Evolutionary conservation across 352 stramenopile genomes (phyloP), one percentile per base, ranked within the genome.

Genomic region (Pythium dissotocum): DNA sequence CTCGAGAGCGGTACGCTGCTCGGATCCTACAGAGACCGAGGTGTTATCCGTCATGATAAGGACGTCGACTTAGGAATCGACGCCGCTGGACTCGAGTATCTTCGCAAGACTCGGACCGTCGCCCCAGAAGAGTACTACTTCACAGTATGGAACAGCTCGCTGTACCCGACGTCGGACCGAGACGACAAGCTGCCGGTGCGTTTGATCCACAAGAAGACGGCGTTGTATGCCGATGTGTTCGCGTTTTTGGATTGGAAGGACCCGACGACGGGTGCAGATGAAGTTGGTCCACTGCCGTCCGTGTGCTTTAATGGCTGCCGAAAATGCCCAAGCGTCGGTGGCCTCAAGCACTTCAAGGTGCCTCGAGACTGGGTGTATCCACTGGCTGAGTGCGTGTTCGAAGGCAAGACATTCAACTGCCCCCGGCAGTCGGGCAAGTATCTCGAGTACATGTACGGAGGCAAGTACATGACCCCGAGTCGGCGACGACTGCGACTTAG

Each of bases 201-300:
- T 10, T 32, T 77, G 54, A 67, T 76, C 33, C 66, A 77, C 59
- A 67, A 53, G 9, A 55, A 51, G 21, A 75, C 69, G 4, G 74
- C 42, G 14, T 21, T 80, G 21, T 80, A 77, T 48, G 32, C 70
- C 14, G 71, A 80, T 36, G 46, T 80, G 16, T 78, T 80, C 35
- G 71, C 69, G 38, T 81, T 74, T 46, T 32, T 69, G 35, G 61
- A 76, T 42, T 68, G 51, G 44, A 61, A 58, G 8, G 53, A 76
- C 24, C 32, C 52, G 5, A n/a, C 2, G 32, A 51, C 33, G 13
- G 36, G 55, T 8, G 44, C 60, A 16, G 48, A 72, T 28, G 56
- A 58, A 26, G 49, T 66, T 16, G 67, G 67, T 0, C 71, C 75
- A 24, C 28, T 70, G 58, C 62, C 71, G 1, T 72, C 75, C 18